Conservation (phyloP, 768 basidiomycete species). For the Sistotremastrum suecicum region DNA sequence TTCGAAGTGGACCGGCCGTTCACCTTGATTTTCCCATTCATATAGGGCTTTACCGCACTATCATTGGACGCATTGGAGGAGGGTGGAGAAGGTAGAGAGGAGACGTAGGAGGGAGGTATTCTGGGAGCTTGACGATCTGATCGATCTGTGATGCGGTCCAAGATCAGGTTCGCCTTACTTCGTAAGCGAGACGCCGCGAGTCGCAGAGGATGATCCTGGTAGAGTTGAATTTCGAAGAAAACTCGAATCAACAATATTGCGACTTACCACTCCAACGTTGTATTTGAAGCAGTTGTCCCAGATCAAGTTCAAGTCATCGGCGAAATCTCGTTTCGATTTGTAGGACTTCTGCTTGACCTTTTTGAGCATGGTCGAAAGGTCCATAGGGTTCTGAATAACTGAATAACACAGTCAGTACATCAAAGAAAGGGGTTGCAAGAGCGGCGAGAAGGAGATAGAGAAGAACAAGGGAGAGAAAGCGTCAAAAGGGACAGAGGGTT, state of each 20-base stretch:
- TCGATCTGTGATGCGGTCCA: conserved; percentile 81
- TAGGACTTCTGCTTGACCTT: conserved; percentile 87
- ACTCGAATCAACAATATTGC: not conserved
- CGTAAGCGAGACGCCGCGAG: conserved; percentile 69
- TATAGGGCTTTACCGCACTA: conserved; percentile 16
- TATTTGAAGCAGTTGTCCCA: conserved; percentile 94
- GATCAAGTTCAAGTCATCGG: conserved; percentile 87
- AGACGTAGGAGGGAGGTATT: conserved; percentile 29
- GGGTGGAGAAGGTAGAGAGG: conserved; percentile 9
- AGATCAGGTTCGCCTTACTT: conserved; percentile 71
- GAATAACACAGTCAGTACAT: not conserved
- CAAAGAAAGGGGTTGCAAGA: no score
- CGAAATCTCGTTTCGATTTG: conserved; percentile 89
- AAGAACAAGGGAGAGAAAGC: not conserved
- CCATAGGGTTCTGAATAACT: conserved; percentile 96
- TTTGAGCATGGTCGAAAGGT: conserved; percentile 82
- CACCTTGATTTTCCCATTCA: conserved; percentile 27
- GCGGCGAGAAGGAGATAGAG: not conserved
- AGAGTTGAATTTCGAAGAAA: not conserved
- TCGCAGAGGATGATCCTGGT: conserved; percentile 78
- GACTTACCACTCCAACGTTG: conserved; percentile 76
- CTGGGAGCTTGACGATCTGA: conserved; percentile 63
- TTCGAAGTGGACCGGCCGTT: conserved; percentile 23
- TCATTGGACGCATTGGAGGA: conserved; percentile 17
- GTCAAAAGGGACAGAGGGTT: not conserved